Evolutionary conservation across 1,284 basidiomycete species (phyloP).

Genomic region (Cryptococcus maquisensis): DNA sequence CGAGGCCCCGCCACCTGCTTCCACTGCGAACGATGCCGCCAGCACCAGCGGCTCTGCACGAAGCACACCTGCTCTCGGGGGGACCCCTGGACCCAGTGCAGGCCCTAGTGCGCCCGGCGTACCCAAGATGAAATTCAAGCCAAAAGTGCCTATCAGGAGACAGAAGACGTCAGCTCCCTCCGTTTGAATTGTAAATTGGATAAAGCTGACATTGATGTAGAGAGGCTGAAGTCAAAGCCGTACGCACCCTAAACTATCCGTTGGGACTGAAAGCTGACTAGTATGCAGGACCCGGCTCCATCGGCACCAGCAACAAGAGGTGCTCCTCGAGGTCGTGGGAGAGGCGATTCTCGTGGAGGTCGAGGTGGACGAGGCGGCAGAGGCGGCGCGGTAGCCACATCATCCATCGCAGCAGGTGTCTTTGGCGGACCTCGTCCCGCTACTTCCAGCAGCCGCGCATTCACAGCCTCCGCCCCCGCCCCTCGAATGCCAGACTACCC

Average conservation of each 20-base stretch:
- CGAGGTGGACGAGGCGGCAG: slow-evolving; percentile 7
- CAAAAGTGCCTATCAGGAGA: slow-evolving; percentile 40
- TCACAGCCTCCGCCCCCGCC: slow-evolving; percentile 24
- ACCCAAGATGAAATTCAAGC: slow-evolving; percentile 47
- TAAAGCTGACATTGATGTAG: slow-evolving; percentile 5
- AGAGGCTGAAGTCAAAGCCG: slow-evolving; percentile 24
- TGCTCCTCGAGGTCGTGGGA: slow-evolving; percentile 19
- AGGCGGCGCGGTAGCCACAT: slow-evolving; percentile 53
- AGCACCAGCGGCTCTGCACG: background rate
- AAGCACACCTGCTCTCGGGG: background rate
- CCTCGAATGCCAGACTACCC: slow-evolving; percentile 51
- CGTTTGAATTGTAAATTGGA: background rate
- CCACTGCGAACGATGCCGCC: background rate
- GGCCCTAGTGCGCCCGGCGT: slow-evolving; percentile 5
- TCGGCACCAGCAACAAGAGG: background rate
- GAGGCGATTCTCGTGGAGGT: slow-evolving; percentile 7
- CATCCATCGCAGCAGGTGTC: slow-evolving; percentile 41
- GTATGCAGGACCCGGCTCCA: background rate
- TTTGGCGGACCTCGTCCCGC: slow-evolving; percentile 49
- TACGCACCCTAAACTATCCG: slow-evolving; percentile 3
- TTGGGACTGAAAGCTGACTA: background rate
- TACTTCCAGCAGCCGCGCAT: slow-evolving; percentile 1
- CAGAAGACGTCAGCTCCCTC: slow-evolving; percentile 18
- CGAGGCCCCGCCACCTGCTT: background rate
- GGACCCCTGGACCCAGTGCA: slow-evolving; percentile 5